phyloP scores from a whole-genome alignment of 768 basidiomycete species.

The Rhizopogon rudus region DNA sequence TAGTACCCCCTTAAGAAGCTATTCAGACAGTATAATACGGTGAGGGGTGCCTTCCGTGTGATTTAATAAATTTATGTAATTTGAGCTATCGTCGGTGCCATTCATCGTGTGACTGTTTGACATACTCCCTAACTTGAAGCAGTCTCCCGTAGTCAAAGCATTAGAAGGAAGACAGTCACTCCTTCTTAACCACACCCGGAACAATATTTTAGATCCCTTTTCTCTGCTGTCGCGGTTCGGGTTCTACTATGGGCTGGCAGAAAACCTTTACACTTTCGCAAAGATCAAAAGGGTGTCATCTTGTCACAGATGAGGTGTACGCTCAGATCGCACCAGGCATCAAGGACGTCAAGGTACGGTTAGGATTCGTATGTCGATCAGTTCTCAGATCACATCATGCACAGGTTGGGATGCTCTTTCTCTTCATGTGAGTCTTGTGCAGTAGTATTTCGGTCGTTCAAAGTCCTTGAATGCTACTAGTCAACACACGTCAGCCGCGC shows the following conservation, averaged over 20 bases:
- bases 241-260: slow-evolving; percentile 77
- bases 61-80: too few species aligned
- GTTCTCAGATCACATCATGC: neutral
- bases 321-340: slow-evolving; percentile 66
- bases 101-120: too few species aligned
- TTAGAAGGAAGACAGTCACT: too few species aligned
- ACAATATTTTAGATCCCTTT: too few species aligned
- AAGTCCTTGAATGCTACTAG: slow-evolving; percentile 31
- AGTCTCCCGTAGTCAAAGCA: too few species aligned
- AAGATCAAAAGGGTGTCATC: slow-evolving; percentile 65
- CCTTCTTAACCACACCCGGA: too few species aligned
- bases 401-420: slow-evolving; percentile 82
- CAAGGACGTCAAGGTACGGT: slow-evolving; percentile 53
- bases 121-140: too few species aligned
- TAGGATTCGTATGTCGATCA: neutral
- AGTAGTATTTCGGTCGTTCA: slow-evolving; percentile 4
- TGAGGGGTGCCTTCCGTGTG: too few species aligned
- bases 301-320: slow-evolving; percentile 76
- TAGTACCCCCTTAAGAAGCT: neutral
- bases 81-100: too few species aligned
- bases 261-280: slow-evolving; percentile 67
- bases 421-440: slow-evolving; percentile 65
- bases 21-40: too few species aligned
- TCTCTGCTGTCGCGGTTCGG: neutral
- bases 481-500: slow-evolving; percentile 73